Percentiles rank a stretch among this genome's conserved stretches.
These are phyloP conservation scores for Acanthochlamys bracteata DNA, from an alignment of 106 monocot species.

Conservation along the genomic window DNA sequence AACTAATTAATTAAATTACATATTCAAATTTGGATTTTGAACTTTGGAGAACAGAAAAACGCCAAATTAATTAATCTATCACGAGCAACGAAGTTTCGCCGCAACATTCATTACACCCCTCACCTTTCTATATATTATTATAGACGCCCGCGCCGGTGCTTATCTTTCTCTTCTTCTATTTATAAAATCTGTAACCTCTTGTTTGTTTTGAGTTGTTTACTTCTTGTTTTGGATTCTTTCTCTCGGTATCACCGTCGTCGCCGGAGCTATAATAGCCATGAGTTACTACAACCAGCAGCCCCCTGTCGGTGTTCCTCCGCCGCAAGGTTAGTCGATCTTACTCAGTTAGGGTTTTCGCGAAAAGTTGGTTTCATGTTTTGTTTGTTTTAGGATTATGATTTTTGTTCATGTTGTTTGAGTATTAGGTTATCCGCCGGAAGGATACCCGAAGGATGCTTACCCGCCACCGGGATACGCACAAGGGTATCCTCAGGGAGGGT, in stretches of 20 bases:
- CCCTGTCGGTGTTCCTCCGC: conserved; percentile 68
- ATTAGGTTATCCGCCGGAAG: conserved; percentile 60
- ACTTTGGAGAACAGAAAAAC: no score
- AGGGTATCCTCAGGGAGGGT: conserved; percentile 41
- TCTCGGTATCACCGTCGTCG: neutral
- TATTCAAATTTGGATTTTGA: no score
- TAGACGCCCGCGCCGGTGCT: no score
- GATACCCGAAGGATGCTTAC: conserved; percentile 62
- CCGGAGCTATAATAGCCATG: conserved; percentile 15
- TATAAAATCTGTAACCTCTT: neutral
- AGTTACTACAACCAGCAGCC: conserved; percentile 75
- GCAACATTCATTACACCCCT: no score
- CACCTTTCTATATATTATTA: no score
- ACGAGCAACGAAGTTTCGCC: no score
- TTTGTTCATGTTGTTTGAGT: neutral
- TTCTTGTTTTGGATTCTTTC: neutral
- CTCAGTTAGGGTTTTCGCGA: neutral
- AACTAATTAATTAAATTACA: no score
- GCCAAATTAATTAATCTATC: no score
- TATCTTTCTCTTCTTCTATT: no score
- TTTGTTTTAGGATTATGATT: conserved; percentile 1
- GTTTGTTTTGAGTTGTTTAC: neutral
- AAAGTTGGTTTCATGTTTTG: neutral
- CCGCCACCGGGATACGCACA: conserved; percentile 40
- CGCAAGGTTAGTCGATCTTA: conserved; percentile 37